Percentiles rank a stretch among this genome's conserved stretches.
Evolutionary conservation across 1,139 yeast genomes (phyloP).

Genomic region (Geotrichum europaeum): DNA sequence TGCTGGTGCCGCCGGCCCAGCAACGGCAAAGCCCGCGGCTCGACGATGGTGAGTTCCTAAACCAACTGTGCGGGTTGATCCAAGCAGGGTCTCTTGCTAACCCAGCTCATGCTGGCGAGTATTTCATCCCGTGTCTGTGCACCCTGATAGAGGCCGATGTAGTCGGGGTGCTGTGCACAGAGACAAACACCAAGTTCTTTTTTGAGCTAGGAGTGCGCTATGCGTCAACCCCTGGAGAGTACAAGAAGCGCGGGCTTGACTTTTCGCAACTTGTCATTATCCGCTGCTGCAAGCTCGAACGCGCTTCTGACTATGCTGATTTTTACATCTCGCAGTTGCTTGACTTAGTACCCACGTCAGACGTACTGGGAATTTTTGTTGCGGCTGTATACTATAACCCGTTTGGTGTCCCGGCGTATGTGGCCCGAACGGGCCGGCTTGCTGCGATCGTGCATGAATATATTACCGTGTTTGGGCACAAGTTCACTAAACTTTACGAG

Average conservation of each 20-base stretch:
- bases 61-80: constrained; percentile 11
- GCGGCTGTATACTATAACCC: constrained; percentile 4
- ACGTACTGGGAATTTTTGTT: neutral
- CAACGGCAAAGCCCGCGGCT: neutral
- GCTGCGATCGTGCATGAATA: neutral
- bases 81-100: constrained; percentile 8
- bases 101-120: constrained; percentile 14
- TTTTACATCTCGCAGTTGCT: constrained; percentile 12
- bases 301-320: constrained; percentile 1
- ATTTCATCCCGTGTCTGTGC: constrained; percentile 15
- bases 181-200: constrained; percentile 9
- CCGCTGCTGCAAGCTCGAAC: neutral
- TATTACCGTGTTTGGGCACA: neutral
- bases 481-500: constrained; percentile 8
- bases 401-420: neutral
- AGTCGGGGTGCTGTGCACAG: constrained; percentile 1
- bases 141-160: constrained; percentile 10
- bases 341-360: neutral
- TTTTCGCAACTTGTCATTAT: constrained; percentile 11
- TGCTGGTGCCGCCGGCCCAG: constrained; percentile 8
- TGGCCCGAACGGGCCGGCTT: neutral
- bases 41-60: neutral
- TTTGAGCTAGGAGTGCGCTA: constrained; percentile 5
- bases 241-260: constrained; percentile 1
- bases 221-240: constrained; percentile 3